Base-by-base conservation (phyloP, 257 asterid genomes). In the Paulownia fortunei region DNA sequence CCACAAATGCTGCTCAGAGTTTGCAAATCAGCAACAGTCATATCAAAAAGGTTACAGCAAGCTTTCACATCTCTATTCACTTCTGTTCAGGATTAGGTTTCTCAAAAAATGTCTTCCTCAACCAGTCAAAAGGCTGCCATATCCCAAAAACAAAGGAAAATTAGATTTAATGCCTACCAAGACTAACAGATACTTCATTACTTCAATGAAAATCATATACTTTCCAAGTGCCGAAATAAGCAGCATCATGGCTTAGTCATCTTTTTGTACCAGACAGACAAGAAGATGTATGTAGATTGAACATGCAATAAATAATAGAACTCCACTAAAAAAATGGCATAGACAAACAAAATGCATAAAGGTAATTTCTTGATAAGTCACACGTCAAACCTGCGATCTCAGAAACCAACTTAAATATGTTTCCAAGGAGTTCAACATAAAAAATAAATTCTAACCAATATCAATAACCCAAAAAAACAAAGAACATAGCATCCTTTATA, bases 61-160 rank as follows among this genome's bases (percentile, higher is more conserved):
- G 77, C 69, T 52, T 54, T 52, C 49, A 67, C 61, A 72, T 55
- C 82, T 79, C 64, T 75, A 52, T 67, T 84, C 93, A 88, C 67
- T 87, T 88, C 79, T 75, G 87, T 80, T 94, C 97, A 13, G 96
- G 78, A 26, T 74, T 83, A 15, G 92, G 52, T 82, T 90, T 91
- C 91, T 92, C 96, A 3, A 94, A 78, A 69, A 94, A 88, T 23
- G 96, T 91, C 95, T 92, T 92, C 92, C 79, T 91, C 74, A 94
- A 67, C 91, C 89, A 94, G 89, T 91, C 88, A 68, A 93, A 94
- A 74, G 98, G 98, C 99, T 94, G 97, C 16, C 81, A 73, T 21
- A 71, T 59, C 42, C 27, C 36, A 69, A 41, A 59, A 24, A 44
- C 23, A 27, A 34, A 62, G 27, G 64, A 23, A 54, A 60, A 74